Base-by-base conservation (phyloP, 345 rosid genomes). In the Bruguiera gymnorhiza region DNA sequence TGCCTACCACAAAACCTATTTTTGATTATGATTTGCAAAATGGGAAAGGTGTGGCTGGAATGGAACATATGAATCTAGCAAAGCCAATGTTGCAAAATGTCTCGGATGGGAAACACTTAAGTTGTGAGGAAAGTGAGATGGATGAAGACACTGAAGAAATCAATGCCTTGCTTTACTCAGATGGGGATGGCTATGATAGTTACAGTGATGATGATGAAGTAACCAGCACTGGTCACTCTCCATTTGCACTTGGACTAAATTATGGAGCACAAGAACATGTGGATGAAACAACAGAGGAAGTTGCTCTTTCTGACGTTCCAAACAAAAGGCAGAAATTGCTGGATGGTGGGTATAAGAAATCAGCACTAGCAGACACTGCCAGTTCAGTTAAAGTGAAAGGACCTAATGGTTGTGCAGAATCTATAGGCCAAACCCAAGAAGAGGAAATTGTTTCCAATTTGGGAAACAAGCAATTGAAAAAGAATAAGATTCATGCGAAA, bases 221-320 rank as follows among this genome's bases (percentile, higher is more conserved):
- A 67, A 73, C 57, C 23, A 73, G 76, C 67, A 73, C 71, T 36
- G 76, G 67, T 24, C 76, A 54, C 63, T 73, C 71, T n/a, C 76
- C 76, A 24, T 2, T 29, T 39, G 55, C 53, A 54, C 29, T 73
- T 54, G 63, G 52, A 27, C 31, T 27, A 66, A 50, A 60, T 61
- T 29, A n/a, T 54, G 63, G 32, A 32, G 36, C n/a, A 27, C 67
- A 29, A 73, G 67, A 50, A 39, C 51, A 61, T 52, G 62, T 37
- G n/a, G 72, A 55, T 30, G 71, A 60, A 37, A 67, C 62, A 59
- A 53, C 69, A 30, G 88, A 85, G 83, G 91, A 81, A 77, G 84
- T 80, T 65, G 77, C 76, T 67, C 81, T 86, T 78, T 78, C 81
- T 75, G 74, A 78, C 70, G 70, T 82, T 71, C 89, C 88, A 65